A percentile compares a stretch with the other conserved stretches of the same genome.
phyloP scores from a whole-genome alignment of 345 rosid species.

The Eucalyptus leucophloia region DNA sequence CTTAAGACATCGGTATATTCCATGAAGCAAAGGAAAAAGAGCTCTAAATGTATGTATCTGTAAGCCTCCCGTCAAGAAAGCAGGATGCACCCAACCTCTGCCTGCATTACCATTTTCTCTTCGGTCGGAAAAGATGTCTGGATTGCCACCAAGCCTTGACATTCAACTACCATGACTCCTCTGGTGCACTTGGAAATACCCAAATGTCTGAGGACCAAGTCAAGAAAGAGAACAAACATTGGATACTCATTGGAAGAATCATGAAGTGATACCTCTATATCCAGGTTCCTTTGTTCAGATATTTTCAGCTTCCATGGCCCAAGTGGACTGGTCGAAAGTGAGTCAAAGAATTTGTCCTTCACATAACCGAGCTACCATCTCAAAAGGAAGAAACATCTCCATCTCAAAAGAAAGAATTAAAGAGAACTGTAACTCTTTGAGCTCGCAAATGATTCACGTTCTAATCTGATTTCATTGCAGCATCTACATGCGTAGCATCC shows the following conservation, averaged over 20 bases:
- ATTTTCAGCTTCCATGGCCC: neutral
- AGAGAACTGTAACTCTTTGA: neutral
- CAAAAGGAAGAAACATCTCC: neutral
- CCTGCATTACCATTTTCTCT: no score
- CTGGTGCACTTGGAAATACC: neutral
- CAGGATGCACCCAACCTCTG: no score
- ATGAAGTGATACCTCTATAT: constrained; percentile 12
- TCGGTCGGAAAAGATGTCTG: no score
- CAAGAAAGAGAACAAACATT: neutral
- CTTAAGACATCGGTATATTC: no score
- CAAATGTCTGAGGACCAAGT: no score
- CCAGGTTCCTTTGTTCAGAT: constrained; percentile 9
- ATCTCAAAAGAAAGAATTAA: neutral
- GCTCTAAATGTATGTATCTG: no score
- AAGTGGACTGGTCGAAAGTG: constrained; percentile 7
- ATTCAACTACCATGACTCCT: neutral
- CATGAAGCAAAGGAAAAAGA: no score
- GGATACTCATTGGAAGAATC: neutral
- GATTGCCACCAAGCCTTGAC: neutral
- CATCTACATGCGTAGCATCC: constrained; percentile 5
- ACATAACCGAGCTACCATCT: constrained; percentile 4
- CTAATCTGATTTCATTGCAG: neutral
- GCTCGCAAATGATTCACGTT: neutral
- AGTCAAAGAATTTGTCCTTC: constrained; percentile 28
- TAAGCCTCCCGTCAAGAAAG: no score